phyloP scores from a whole-genome alignment of 2,329 filamentous ascomycete genomes.

The Phialemonium atrogriseum region DNA sequence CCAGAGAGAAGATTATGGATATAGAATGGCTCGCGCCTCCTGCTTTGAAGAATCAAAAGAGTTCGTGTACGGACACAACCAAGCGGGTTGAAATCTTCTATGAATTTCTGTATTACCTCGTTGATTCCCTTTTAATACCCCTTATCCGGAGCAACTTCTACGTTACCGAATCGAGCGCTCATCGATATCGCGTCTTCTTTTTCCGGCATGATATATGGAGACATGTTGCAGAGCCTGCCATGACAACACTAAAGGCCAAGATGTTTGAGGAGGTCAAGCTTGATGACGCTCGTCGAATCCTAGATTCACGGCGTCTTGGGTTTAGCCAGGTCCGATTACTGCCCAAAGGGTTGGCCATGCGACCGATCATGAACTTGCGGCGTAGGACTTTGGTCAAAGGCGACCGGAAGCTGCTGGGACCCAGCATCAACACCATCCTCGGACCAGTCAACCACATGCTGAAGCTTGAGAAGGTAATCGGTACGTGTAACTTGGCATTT shows the following conservation, averaged over 20 bases:
- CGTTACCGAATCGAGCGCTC: constrained; percentile 78
- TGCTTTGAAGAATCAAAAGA: constrained; percentile 37
- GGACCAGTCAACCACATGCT: constrained; percentile 69
- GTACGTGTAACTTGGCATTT: too few relatives aligned
- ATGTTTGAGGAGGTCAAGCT: constrained; percentile 74
- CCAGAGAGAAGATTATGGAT: constrained; percentile 45
- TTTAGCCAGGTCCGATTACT: constrained; percentile 73
- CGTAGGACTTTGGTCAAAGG: constrained; percentile 46
- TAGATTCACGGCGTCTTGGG: constrained; percentile 59
- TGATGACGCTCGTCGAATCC: constrained; percentile 44
- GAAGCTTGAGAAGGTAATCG: constrained; percentile 69
- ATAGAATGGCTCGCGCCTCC: constrained; percentile 67
- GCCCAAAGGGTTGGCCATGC: constrained; percentile 68
- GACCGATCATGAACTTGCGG: constrained; percentile 82
- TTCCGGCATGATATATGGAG: constrained; percentile 94
- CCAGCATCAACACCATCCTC: constrained; percentile 56
- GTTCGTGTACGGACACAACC: constrained; percentile 60
- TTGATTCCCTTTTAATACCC: constrained; percentile 86
- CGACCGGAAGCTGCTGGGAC: constrained; percentile 45
- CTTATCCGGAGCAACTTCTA: constrained; percentile 85
- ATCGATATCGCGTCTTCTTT: constrained; percentile 80
- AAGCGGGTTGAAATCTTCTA: constrained; percentile 74
- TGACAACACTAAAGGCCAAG: constrained; percentile 55
- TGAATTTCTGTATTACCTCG: constrained; percentile 86
- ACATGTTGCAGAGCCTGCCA: constrained; percentile 62